Evolutionary conservation across 495 filamentous ascomycete species (phyloP).

Genomic region (Penicillium taxi): DNA sequence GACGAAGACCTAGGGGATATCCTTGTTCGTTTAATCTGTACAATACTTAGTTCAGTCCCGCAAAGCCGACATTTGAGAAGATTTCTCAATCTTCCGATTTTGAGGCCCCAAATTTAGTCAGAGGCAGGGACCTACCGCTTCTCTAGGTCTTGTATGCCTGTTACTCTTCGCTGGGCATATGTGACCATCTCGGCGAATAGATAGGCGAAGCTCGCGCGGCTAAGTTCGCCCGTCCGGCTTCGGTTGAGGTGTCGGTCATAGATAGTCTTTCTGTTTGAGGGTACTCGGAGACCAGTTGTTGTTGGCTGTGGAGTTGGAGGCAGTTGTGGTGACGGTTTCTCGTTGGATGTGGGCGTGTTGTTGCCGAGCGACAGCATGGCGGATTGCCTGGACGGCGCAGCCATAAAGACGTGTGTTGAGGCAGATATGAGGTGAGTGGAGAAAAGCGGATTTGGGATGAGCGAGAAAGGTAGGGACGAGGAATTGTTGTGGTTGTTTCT

Average conservation of each 20-base stretch:
- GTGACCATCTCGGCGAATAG: slow-evolving; percentile 95
- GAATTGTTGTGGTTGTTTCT: too few relatives aligned
- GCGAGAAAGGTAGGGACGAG: too few relatives aligned
- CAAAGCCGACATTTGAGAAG: too few relatives aligned
- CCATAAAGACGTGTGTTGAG: slow-evolving; percentile 28
- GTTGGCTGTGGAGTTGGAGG: slow-evolving; percentile 32
- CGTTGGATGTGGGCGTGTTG: slow-evolving; percentile 16
- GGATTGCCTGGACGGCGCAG: slow-evolving; percentile 29
- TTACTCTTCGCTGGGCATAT: slow-evolving; percentile 86
- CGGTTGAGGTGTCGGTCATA: slow-evolving; percentile 94
- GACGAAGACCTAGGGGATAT: slow-evolving; percentile 86
- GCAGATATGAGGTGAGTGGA: too few relatives aligned
- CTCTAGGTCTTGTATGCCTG: slow-evolving; percentile 87
- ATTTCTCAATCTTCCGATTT: too few relatives aligned
- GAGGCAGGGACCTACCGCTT: slow-evolving; percentile 53
- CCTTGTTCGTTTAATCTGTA: slow-evolving; percentile 84
- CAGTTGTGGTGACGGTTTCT: slow-evolving; percentile 23
- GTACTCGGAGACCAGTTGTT: slow-evolving; percentile 78
- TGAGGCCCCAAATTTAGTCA: background rate
- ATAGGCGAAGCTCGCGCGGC: slow-evolving; percentile 88
- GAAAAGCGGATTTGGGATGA: too few relatives aligned
- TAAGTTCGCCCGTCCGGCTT: slow-evolving; percentile 75
- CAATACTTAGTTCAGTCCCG: background rate
- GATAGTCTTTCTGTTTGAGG: slow-evolving; percentile 93
- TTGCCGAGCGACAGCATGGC: slow-evolving; percentile 35